Evolutionary conservation across 257 asterid genomes (phyloP), one percentile per base, ranked within the genome.

Genomic region (Orobanche coerulescens): DNA sequence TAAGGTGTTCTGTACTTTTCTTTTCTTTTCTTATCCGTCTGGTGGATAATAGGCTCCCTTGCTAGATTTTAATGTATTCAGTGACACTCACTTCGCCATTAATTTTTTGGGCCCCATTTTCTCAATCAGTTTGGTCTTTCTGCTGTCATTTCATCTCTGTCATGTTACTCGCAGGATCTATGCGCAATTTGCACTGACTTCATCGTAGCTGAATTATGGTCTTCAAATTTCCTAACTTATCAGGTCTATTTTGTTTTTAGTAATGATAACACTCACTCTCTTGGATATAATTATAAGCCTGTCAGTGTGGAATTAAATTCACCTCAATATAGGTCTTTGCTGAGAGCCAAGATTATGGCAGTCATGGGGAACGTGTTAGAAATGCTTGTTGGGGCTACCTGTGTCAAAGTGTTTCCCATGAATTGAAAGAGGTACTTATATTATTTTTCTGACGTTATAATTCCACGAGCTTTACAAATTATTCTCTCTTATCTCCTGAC

Each of bases 311-410:
- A 56, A 58, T 55, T 58, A 67, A 37, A 42, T 57, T 62, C 36
- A 22, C 66, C 46, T 58, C 34, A 40, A 18, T 74, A 23, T 73
- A 92, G 98, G 94, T 92, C 64, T 92, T 92, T 62, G 98, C 98
- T 43, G 98, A 92, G 84, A 86, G 85, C 77, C 98, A 92, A 76
- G 98, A 92, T 78, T 92, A 92, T 68, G 98, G 98, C 31, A 68
- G 73, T 20, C 91, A 92, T 68, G 98, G 98, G 58, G 97, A 92
- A 64, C 95, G 95, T 51, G 98, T 92, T 40, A 86, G 97, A 80
- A 92, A 76, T 82, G 97, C 98, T 68, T 92, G 98, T 69, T 92
- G 98, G 98, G 98, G 97, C 68, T 92, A 88, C 81, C 90, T 92
- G 53, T 92, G 98, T 79, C 98, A 88, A 78, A 88, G 97, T 82